A percentile compares a stretch with the other conserved stretches of the same genome.
Evolutionary conservation across 1,139 yeast genomes (phyloP).

Genomic region (Hyphopichia khmerensis): DNA sequence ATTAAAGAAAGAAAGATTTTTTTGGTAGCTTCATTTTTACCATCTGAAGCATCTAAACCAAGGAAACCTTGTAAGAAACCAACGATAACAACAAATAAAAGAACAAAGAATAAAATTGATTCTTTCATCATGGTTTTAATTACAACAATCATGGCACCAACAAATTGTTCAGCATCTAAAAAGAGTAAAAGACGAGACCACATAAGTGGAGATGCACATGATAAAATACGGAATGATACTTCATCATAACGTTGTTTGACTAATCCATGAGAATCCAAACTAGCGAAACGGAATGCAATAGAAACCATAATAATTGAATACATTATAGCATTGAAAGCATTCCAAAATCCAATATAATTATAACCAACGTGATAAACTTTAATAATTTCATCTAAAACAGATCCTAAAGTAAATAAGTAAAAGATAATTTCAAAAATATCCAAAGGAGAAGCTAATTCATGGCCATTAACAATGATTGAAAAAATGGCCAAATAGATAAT

Average conservation of each 20-base stretch:
- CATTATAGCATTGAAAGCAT: constrained; percentile 71
- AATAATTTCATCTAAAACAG: constrained; percentile 61
- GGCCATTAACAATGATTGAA: constrained; percentile 62
- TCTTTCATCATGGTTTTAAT: constrained; percentile 86
- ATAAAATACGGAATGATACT: constrained; percentile 66
- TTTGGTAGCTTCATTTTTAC: constrained; percentile 70
- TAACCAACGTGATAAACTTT: constrained; percentile 78
- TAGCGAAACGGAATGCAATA: constrained; percentile 54
- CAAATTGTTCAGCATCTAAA: constrained; percentile 77
- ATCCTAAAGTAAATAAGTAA: constrained; percentile 67
- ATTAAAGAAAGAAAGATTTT: constrained; percentile 64
- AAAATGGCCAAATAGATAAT: constrained; percentile 61
- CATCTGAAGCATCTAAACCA: constrained; percentile 87
- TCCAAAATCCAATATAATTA: constrained; percentile 76
- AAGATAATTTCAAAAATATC: constrained; percentile 53
- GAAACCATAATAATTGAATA: constrained; percentile 56
- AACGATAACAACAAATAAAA: constrained; percentile 64
- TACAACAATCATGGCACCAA: constrained; percentile 87
- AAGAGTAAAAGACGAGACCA: constrained; percentile 78
- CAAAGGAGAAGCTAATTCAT: constrained; percentile 30
- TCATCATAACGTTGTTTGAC: constrained; percentile 51
- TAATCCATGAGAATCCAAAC: constrained; percentile 34
- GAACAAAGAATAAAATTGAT: constrained; percentile 73
- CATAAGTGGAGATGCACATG: constrained; percentile 84
- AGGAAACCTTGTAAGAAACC: constrained; percentile 87